Base-by-base conservation (phyloP, 2,329 filamentous ascomycete species). In the Epichloe baconii region DNA sequence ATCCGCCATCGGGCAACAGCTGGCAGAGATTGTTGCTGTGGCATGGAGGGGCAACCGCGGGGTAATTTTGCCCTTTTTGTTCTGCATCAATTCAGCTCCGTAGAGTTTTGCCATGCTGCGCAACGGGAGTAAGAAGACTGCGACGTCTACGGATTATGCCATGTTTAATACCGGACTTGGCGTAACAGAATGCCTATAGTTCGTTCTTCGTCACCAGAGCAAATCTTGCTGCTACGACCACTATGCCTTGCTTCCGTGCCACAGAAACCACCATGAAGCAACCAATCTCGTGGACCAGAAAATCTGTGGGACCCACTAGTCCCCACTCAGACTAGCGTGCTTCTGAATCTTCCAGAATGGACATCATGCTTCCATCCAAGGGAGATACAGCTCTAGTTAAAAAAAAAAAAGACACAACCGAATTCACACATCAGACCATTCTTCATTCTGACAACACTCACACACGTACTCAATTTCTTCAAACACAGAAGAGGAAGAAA, bases 331-430 rank as follows among this genome's bases (percentile, higher is more conserved):
- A 46, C 36, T 63, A 61, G 58, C 14, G 57, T 44, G 36, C 21
- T 47, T 49, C 21, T 69, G 68, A 70, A 70, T 60, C 59, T 70
- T 70, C 68, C 64, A 70, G 68, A 70, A 70, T 46, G 56, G 60
- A 59, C 63, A 60, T 60, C 47, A 43, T 47, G 51, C 37, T 47
- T 52, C 51, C 31, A 52, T 31, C 26, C 26, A 31, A 31, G 7
- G 26, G 11, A 12, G 17, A 43, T 11, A 56, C 56, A 56, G 5
- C 23, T 35, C 52, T 52, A 47, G 49, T 44, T 38, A 34, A 26
- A 38, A 44, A 34, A 46, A 14, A 38, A 5, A 37, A n/a, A 14
- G 12, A 37, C 36, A 37, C 15, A 3, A 14, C 12, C 12, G 12
- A n/a, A 31, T 31, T 31, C 10, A 31, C 31, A 11, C 31, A 11